Evolutionary conservation across 495 filamentous ascomycete species (phyloP), one percentile per base, ranked within the genome.

Genomic region (Melanomma pulvis-pyrius): DNA sequence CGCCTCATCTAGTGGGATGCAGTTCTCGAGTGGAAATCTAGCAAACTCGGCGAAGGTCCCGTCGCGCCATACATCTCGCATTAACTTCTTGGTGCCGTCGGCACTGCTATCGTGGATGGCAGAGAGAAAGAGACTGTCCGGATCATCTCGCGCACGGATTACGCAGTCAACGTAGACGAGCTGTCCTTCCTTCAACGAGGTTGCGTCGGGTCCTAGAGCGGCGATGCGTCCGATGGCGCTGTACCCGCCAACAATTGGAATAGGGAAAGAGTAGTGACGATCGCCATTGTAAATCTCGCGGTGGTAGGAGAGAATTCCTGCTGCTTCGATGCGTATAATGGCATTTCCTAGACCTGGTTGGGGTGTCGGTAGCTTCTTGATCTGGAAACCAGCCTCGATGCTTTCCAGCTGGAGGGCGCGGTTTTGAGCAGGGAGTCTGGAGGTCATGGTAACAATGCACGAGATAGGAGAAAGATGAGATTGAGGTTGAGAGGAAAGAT

Each of bases 11-110:
- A 74, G 73, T 7, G 74, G 67, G 44, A 47, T n/a, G 44, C 44
- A 47, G 54, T 82, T 84, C 74, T 84, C 84, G 8, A 84, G 60
- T 32, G 82, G 83, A 2, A 76, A 68, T 19, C 73, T 74, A 11
- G 66, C 69, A 39, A 79, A 79, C 65, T 83, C 79, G 0, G 79
- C 81, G 69, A 71, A 82, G 7, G 71, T 75, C 0, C 74, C 74
- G 47, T 85, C 73, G 15, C 81, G 74, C 82, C 81, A 86, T 24
- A 75, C 77, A 0, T 74, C 79, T 0, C 72, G 48, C 73, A 82
- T 80, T 51, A 80, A 52, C 55, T 68, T 68, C 53, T 65, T 65
- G 44, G 68, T 76, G 1, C 67, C 74, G 9, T 70, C 57, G 0
- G 32, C 67, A 15, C 46, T 44, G 1, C 76, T 76, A 30, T 77